These are phyloP conservation scores for Microdochium bolleyi DNA, from an alignment of 2,329 filamentous ascomycete species.

Conservation along the genomic window DNA sequence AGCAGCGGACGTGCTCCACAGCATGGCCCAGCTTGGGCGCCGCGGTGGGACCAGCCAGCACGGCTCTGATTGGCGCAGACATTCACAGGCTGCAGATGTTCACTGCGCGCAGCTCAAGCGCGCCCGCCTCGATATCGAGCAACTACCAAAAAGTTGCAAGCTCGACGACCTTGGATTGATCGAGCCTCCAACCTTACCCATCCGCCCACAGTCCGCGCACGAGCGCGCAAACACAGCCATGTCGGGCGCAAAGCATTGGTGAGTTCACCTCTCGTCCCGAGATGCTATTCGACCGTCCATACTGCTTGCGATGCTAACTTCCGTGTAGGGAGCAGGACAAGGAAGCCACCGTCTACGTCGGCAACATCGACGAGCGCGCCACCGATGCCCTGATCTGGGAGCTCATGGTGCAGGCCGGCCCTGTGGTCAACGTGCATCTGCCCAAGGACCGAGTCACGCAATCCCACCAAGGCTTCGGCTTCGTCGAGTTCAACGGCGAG, in stretches of 20 bases:
- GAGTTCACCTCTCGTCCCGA: constrained; percentile 3
- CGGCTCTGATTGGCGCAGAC: too few species aligned
- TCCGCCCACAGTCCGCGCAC: background rate
- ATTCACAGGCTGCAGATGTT: too few species aligned
- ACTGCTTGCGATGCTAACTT: constrained; percentile 11
- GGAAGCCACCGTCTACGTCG: constrained; percentile 95
- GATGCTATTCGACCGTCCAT: background rate
- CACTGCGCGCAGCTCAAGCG: too few species aligned
- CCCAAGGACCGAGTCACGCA: constrained; percentile 97
- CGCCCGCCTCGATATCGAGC: too few species aligned
- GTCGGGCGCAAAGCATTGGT: constrained; percentile 31
- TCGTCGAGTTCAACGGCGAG: constrained; percentile 95
- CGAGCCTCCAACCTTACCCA: background rate
- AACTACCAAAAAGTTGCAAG: background rate
- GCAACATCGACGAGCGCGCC: constrained; percentile 95
- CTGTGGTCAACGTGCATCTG: constrained; percentile 95
- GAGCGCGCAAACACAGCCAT: constrained; percentile 16
- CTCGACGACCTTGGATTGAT: background rate
- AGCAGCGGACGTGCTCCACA: background rate
- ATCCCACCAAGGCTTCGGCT: constrained; percentile 94
- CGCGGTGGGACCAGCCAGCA: too few species aligned
- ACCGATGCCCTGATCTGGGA: constrained; percentile 90
- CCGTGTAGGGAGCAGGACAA: constrained; percentile 85
- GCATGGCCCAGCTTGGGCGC: background rate
- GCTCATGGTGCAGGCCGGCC: constrained; percentile 95